Evolutionary conservation across 2,329 filamentous ascomycete species (phyloP).

Genomic region (Periglandula ipomoeae): DNA sequence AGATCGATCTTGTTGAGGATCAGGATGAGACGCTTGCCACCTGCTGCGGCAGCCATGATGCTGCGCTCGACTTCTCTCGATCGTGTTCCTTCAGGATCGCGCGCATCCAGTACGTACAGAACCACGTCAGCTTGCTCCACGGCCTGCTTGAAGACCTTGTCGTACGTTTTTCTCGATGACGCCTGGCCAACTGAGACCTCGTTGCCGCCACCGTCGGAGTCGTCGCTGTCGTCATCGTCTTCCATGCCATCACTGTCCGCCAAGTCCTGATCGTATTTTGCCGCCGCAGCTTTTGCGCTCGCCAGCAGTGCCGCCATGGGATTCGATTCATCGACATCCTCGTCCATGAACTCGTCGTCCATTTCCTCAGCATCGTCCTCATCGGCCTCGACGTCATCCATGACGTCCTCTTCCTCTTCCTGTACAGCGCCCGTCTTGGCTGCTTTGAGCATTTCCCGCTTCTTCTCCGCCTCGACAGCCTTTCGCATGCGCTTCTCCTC

Average conservation of each 20-base stretch:
- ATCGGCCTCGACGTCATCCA: slow-evolving; percentile 39
- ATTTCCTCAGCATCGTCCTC: slow-evolving; percentile 41
- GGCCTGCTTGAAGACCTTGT: slow-evolving; percentile 93
- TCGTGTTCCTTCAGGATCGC: slow-evolving; percentile 82
- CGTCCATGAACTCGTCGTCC: slow-evolving; percentile 42
- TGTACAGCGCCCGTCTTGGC: slow-evolving; percentile 44
- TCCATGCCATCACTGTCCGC: slow-evolving; percentile 51
- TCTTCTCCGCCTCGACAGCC: slow-evolving; percentile 65
- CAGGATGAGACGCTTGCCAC: slow-evolving; percentile 80
- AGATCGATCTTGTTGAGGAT: slow-evolving; percentile 95
- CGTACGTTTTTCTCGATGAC: slow-evolving; percentile 75
- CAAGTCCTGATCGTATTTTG: slow-evolving; percentile 60
- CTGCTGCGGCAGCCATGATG: slow-evolving; percentile 78
- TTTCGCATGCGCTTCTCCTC: slow-evolving; percentile 78
- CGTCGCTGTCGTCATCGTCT: slow-evolving; percentile 29
- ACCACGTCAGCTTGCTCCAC: slow-evolving; percentile 83
- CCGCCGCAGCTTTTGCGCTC: slow-evolving; percentile 70
- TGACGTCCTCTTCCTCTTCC: slow-evolving; percentile 36
- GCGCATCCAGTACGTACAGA: slow-evolving; percentile 85
- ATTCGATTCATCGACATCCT: slow-evolving; percentile 61
- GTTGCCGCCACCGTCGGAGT: slow-evolving; percentile 45
- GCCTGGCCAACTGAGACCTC: slow-evolving; percentile 43
- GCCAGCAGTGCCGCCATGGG: slow-evolving; percentile 89
- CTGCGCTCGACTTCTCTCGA: slow-evolving; percentile 85
- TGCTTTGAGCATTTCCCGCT: slow-evolving; percentile 63